phyloP scores from a whole-genome alignment of 1,284 basidiomycete species.

The Cutaneotrichosporon daszewskae region DNA sequence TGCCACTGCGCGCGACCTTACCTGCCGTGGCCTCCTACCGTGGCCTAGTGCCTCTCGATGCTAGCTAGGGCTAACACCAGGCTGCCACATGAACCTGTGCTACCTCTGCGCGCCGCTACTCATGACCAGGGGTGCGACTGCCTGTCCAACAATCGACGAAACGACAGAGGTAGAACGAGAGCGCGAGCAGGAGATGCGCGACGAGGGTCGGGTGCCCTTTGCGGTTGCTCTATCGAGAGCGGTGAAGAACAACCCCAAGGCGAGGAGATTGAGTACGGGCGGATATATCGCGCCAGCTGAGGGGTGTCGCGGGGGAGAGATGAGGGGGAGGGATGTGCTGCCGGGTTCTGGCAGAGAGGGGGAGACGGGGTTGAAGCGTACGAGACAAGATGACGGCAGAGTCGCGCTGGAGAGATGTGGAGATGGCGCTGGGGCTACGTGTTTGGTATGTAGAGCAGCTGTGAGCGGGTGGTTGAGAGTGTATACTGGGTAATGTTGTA shows the following conservation, averaged over 20 bases:
- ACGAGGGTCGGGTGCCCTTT: conserved; percentile 18
- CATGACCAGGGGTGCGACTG: conserved; percentile 11
- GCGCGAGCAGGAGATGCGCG: no score
- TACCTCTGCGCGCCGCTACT: conserved; percentile 36
- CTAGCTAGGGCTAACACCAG: conserved; percentile 19
- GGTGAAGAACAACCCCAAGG: conserved; percentile 22
- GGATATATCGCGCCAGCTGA: conserved; percentile 22
- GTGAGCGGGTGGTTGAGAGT: conserved; percentile 19
- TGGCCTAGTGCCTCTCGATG: no score
- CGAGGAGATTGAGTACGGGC: conserved; percentile 20
- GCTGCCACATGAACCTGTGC: conserved; percentile 39
- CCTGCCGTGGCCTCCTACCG: no score
- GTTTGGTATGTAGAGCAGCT: conserved; percentile 13
- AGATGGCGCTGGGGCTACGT: conserved; percentile 3
- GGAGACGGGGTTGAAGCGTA: neutral
- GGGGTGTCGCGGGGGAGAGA: conserved; percentile 23
- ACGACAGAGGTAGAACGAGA: neutral
- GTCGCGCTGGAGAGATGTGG: neutral
- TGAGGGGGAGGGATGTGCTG: conserved; percentile 16
- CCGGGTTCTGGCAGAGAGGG: no score
- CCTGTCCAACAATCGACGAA: neutral
- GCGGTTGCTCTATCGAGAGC: conserved; percentile 24
- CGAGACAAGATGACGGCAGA: neutral
- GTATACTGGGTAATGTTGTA: no score
- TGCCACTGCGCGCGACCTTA: no score